Conservation (phyloP, 345 rosid genomes). For the Populus deltoides region DNA sequence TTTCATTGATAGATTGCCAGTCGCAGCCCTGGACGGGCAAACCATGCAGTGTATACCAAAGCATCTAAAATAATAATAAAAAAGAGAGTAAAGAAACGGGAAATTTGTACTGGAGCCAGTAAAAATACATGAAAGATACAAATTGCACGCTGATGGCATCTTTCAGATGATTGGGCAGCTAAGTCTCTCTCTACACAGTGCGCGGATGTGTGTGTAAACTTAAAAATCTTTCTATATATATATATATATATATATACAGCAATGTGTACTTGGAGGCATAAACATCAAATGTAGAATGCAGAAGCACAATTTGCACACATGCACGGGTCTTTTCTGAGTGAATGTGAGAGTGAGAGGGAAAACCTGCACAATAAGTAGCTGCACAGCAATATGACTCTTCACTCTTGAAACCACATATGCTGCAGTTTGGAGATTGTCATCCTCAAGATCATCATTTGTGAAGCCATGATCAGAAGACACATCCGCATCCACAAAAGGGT, state of each 20-base stretch:
- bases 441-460: slow-evolving; percentile 54
- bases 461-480: slow-evolving; percentile 56
- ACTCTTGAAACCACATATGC: slow-evolving; percentile 74
- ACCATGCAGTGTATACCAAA: not conserved
- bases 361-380: slow-evolving; percentile 76
- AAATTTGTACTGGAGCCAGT: not conserved
- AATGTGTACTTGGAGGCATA: not conserved
- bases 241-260: not conserved
- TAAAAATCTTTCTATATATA: too few relatives aligned
- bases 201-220: too few relatives aligned
- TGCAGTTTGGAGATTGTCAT: slow-evolving; percentile 69
- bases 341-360: slow-evolving; percentile 5
- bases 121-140: not conserved
- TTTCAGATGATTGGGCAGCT: not conserved
- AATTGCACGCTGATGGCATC: not conserved
- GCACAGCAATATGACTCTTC: slow-evolving; percentile 75
- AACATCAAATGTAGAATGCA: not conserved
- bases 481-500: slow-evolving; percentile 43
- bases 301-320: not conserved
- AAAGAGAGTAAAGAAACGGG: not conserved
- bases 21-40: not conserved
- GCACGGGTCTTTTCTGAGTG: not conserved
- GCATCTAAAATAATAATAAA: not conserved
- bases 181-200: not conserved
- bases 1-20: not conserved